Base-by-base conservation (phyloP, 2,329 filamentous ascomycete genomes). In the Fusarium sulawesiense region DNA sequence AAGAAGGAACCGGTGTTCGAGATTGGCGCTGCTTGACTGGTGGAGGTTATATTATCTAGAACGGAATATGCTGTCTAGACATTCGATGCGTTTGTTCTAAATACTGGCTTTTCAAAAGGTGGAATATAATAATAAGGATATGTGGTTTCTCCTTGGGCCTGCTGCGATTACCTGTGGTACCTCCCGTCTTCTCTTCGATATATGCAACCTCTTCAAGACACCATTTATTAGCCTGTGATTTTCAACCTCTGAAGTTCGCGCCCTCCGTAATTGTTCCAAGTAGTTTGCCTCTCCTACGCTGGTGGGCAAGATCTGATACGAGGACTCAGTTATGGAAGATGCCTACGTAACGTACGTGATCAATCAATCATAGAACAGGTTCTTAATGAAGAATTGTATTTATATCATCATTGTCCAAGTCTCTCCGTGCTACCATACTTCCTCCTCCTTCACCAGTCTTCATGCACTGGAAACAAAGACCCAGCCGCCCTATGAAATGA, bases 1-100 rank as follows among this genome's bases (percentile, higher is more conserved):
- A 98, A 78, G 95, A 99, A 78, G 89, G 89, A 10, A 89, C 88
- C 70, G 93, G 91, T 0, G 87, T 97, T 49, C 88, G 96, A 60
- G 87, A 88, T 62, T 98, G 95, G 96, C 86, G 84, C 30, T 90
- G 87, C 71, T 85, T 93, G 29, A 90, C 88, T 6, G 85, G 85
- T 51, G 89, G 89, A 21, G 87, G 91, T 21, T 93, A 92, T 80
- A 87, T 92, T 42, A 72, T 82, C 34, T 81, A 73, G 61, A 48
- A 25, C 37, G 25, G 13, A 11, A 45, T 23, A 32, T 46, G 29
- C 21, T 42, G 13, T n/a, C 41, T 25, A 42, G 51, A 18, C 23
- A 54, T 32, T 16, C 20, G 23, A 37, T 21, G 50, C 25, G 29
- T 54, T 32, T 18, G 45, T 41, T 56, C 30, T n/a, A 44, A 25